These are phyloP conservation scores for Mallotus repandus DNA, from an alignment of 441 rosid genomes.

Conservation along the genomic window DNA sequence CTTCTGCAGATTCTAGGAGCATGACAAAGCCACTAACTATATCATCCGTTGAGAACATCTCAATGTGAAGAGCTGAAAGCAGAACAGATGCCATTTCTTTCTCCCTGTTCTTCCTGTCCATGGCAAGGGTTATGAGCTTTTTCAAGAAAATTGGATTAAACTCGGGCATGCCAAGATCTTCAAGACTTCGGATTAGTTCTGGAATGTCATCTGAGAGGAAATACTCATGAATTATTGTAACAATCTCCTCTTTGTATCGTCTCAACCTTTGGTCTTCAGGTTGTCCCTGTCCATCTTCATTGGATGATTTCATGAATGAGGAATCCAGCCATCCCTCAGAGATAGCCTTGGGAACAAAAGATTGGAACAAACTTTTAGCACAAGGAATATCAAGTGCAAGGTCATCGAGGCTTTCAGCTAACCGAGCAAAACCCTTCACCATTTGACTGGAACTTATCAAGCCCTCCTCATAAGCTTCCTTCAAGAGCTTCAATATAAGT, in stretches of 20 bases:
- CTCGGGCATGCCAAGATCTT: slow-evolving; percentile 76
- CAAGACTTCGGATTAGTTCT: slow-evolving; percentile 85
- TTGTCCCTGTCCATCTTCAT: slow-evolving; percentile 38
- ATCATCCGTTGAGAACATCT: slow-evolving; percentile 91
- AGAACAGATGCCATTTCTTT: slow-evolving; percentile 99
- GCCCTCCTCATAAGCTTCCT: slow-evolving; percentile 94
- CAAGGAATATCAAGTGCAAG: slow-evolving; percentile 95
- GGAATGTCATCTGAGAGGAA: slow-evolving; percentile 98
- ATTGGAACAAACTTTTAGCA: slow-evolving; percentile 64
- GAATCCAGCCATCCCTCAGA: slow-evolving; percentile 93
- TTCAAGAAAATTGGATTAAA: slow-evolving; percentile 81
- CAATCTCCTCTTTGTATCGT: slow-evolving; percentile 73
- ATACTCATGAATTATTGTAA: slow-evolving; percentile 85
- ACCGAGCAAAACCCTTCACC: slow-evolving; percentile 81
- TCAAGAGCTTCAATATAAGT: slow-evolving; percentile 63
- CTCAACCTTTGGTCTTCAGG: slow-evolving; percentile 54
- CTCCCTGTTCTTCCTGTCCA: slow-evolving; percentile 98
- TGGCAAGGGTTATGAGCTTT: slow-evolving; percentile 88
- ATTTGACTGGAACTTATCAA: slow-evolving; percentile 94
- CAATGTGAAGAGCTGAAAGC: slow-evolving; percentile 91
- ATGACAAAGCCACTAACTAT: slow-evolving; percentile 84
- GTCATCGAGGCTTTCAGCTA: slow-evolving; percentile 88
- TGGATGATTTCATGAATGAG: slow-evolving; percentile 44
- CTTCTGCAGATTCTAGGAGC: slow-evolving; percentile 97
- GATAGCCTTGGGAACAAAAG: slow-evolving; percentile 62